Evolutionary conservation across 169 alveolate genomes (phyloP).

Genomic region (Eimeria falciformis): DNA sequence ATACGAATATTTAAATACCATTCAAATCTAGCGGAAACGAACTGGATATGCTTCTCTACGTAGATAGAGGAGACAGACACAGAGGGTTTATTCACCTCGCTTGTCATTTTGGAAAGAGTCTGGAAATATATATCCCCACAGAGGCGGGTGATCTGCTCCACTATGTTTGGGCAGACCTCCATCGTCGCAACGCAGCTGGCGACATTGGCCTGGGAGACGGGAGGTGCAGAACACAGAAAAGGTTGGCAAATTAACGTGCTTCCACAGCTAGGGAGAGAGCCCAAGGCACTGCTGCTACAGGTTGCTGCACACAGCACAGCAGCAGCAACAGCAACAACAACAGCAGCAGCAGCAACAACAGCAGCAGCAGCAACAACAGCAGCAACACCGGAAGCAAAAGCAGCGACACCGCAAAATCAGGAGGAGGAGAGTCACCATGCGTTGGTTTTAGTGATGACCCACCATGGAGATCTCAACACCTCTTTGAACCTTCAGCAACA

Average conservation of each 20-base stretch:
- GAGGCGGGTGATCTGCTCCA: not conserved
- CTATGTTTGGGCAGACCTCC: slow-evolving; percentile 37
- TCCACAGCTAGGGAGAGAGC: not conserved
- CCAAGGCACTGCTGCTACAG: too few relatives aligned
- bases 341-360: not conserved
- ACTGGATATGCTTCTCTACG: too few relatives aligned
- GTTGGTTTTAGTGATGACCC: too few relatives aligned
- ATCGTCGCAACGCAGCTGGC: slow-evolving; percentile 67
- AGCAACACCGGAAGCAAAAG: not conserved
- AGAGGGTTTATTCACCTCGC: too few relatives aligned
- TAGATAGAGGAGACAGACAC: too few relatives aligned
- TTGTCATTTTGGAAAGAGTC: not conserved
- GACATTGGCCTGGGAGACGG: slow-evolving; percentile 64
- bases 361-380: slow-evolving; percentile 4
- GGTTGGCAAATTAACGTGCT: not conserved
- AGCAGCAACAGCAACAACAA: not conserved
- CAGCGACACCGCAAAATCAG: not conserved
- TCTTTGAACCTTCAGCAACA: slow-evolving; percentile 46
- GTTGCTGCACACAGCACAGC: too few relatives aligned
- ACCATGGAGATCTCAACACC: slow-evolving; percentile 54
- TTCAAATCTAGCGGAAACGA: too few relatives aligned
- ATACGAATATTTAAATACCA: too few relatives aligned
- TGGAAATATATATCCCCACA: not conserved
- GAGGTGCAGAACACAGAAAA: too few relatives aligned
- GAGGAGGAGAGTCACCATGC: too few relatives aligned